These are phyloP conservation scores for Zasmidium citrigriseum DNA, from an alignment of 2,329 filamentous ascomycete species.

Conservation along the genomic window DNA sequence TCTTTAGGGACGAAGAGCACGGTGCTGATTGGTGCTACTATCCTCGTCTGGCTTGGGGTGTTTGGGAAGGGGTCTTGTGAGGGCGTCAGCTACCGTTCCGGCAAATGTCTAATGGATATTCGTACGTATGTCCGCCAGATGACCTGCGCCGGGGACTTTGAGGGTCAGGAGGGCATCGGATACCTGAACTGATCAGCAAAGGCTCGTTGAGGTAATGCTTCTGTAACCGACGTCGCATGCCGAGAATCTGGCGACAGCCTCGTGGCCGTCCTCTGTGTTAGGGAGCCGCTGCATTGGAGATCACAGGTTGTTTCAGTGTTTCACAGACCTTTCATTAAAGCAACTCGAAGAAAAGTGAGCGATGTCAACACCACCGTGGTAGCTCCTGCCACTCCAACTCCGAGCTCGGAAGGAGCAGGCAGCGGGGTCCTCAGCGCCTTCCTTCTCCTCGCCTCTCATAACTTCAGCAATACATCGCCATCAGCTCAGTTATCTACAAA, in stretches of 20 bases:
- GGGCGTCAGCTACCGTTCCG: neutral
- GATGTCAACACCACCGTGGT: no score
- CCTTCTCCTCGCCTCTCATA: no score
- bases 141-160: conserved; percentile 65
- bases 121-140: conserved; percentile 63
- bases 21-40: conserved; percentile 60
- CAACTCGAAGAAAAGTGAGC: no score
- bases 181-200: conserved; percentile 47
- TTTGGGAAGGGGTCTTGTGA: conserved; percentile 4
- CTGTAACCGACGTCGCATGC: no score
- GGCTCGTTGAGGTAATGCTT: no score
- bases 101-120: conserved; percentile 16
- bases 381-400: neutral
- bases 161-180: conserved; percentile 74
- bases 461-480: no score
- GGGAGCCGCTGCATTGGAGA: no score
- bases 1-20: conserved; percentile 63
- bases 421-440: neutral
- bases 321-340: no score
- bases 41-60: conserved; percentile 7
- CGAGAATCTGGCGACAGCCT: no score
- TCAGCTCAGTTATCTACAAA: no score
- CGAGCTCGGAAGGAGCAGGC: neutral
- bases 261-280: no score
- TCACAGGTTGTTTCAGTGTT: no score